These are phyloP conservation scores for Chenopodium suecicum DNA, from an alignment of 148 eudicot species.

Conservation along the genomic window DNA sequence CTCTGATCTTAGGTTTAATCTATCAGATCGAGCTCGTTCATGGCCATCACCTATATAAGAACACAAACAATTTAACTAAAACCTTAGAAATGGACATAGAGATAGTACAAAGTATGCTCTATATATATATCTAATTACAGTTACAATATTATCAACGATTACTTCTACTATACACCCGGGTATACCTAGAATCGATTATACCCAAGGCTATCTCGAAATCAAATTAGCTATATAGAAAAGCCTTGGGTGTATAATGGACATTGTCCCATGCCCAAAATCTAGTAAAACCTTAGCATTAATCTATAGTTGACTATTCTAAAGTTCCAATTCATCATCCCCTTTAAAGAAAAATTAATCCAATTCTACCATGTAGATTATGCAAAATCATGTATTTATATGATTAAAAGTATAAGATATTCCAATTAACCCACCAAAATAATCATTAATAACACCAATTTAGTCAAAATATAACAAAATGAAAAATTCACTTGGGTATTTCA, in stretches of 20 bases:
- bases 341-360: neutral
- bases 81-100: neutral
- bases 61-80: neutral
- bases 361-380: neutral
- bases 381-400: neutral
- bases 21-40: conserved; percentile 40
- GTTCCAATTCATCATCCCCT: neutral
- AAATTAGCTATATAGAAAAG: too few relatives aligned
- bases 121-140: neutral
- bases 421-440: neutral
- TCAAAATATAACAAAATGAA: neutral
- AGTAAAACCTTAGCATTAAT: neutral
- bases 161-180: too few relatives aligned
- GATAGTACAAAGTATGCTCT: neutral
- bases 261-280: neutral
- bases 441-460: neutral
- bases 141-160: neutral
- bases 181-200: too few relatives aligned
- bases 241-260: neutral
- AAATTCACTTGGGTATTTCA: neutral
- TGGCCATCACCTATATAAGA: conserved; percentile 19
- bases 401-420: neutral
- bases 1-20: conserved; percentile 48
- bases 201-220: too few relatives aligned
- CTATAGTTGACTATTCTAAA: conserved; percentile 14